Conservation (phyloP, 2,329 filamentous ascomycete genomes). For the Aotearoamyces nothofagi region DNA sequence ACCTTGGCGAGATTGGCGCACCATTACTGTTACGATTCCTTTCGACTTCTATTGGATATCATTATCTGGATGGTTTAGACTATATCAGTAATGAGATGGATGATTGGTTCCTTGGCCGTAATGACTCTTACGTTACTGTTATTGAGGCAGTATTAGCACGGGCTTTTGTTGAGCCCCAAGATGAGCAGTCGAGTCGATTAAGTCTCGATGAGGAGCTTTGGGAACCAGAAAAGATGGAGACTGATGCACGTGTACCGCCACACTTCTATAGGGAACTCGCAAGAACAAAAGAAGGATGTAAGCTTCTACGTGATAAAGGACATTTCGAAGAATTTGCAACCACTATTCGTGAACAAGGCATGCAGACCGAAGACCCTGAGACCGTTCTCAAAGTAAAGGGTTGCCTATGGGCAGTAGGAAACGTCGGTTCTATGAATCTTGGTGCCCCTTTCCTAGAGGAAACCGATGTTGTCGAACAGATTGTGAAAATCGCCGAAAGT, state of each 20-base stretch:
- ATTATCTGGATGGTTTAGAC: slow-evolving; percentile 90
- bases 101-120: slow-evolving; percentile 95
- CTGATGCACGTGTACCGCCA: slow-evolving; percentile 53
- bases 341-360: slow-evolving; percentile 76
- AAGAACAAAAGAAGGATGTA: slow-evolving; percentile 82
- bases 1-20: slow-evolving; percentile 91
- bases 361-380: slow-evolving; percentile 74
- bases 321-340: slow-evolving; percentile 89
- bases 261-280: slow-evolving; percentile 96
- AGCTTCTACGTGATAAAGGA: slow-evolving; percentile 76
- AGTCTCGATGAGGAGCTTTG: slow-evolving; percentile 24
- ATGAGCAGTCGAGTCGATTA: slow-evolving; percentile 19
- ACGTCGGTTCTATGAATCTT: slow-evolving; percentile 95
- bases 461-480: slow-evolving; percentile 72
- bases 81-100: slow-evolving; percentile 99
- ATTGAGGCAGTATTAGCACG: slow-evolving; percentile 92
- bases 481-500: slow-evolving; percentile 75
- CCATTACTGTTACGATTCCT: slow-evolving; percentile 83
- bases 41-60: slow-evolving; percentile 91
- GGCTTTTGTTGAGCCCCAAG: slow-evolving; percentile 45
- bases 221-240: slow-evolving; percentile 26
- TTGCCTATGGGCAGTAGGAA: slow-evolving; percentile 93
- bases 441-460: slow-evolving; percentile 88
- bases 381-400: slow-evolving; percentile 88
- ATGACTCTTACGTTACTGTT: slow-evolving; percentile 87